Conservation (phyloP, 106 monocot genomes). For the Phalaenopsis aphrodite region DNA sequence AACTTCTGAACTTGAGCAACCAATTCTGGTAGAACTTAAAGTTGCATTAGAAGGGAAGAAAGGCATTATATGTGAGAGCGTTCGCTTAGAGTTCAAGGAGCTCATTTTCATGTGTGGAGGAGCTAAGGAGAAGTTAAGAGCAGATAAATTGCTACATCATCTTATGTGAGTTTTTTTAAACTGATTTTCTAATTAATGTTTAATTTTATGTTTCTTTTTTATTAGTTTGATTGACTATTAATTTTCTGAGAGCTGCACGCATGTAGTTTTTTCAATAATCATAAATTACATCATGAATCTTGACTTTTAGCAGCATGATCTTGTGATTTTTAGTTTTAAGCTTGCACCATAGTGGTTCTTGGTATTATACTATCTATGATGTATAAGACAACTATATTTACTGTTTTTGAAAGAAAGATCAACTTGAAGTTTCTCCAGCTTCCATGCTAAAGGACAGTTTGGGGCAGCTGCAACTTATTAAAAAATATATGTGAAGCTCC, state of each 20-base stretch:
- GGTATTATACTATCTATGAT: neutral
- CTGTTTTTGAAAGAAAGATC: neutral
- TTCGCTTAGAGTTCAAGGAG: conserved; percentile 61
- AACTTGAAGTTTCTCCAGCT: too few species aligned
- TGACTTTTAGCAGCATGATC: neutral
- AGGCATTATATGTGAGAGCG: conserved; percentile 69
- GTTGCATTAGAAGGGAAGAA: conserved; percentile 41
- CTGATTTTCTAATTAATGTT: neutral
- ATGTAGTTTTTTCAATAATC: neutral
- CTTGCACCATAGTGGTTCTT: neutral
- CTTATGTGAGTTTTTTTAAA: conserved; percentile 47
- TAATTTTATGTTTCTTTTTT: neutral
- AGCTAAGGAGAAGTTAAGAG: conserved; percentile 59
- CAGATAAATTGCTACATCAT: conserved; percentile 37
- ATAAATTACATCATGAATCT: neutral
- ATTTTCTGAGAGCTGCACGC: neutral
- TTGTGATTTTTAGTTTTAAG: neutral
- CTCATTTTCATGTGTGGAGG: conserved; percentile 78
- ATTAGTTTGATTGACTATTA: too few species aligned
- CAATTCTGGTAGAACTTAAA: conserved; percentile 58
- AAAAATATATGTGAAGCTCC: too few species aligned
- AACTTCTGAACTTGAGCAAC: conserved; percentile 59
- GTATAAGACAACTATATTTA: neutral
- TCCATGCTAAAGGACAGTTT: too few species aligned
- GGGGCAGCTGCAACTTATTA: too few species aligned